Evolutionary conservation across 2,329 filamentous ascomycete species (phyloP), one percentile per base, ranked within the genome.

Genomic region (Fusarium subglutinans): DNA sequence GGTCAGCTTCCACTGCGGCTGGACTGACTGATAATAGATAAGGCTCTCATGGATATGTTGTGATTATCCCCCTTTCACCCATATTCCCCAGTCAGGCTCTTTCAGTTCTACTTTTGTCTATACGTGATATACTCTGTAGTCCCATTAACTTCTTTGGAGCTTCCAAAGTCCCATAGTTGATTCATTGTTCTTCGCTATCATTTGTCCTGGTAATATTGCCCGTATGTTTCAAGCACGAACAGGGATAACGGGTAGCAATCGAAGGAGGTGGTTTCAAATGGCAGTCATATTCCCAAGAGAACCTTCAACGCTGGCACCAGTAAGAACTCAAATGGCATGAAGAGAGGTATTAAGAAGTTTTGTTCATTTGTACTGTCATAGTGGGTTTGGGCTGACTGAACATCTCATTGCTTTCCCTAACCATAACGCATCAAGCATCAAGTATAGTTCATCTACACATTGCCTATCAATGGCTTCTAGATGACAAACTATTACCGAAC

Each of bases 391-490:
- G 53, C 64, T 44, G 50, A 48, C 53, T 58, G 43, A 61, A 60
- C n/a, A 58, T 72, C 44, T 59, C 68, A 66, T 60, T 57, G 26
- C n/a, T 26, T 62, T 58, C 59, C 35, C 48, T 61, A 30, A 61
- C 55, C 63, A 62, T 58, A 41, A 74, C 65, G 63, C 73, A 40
- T 75, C 62, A 63, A 62, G 65, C 73, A 71, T 71, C 69, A 57
- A 40, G 37, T 47, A 41, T 63, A 68, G 40, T 57, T 65, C 69
- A 59, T 75, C 64, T 47, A 64, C 60, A 66, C 48, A 72, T 70
- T 56, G 43, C 61, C 70, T 62, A 58, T 56, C 33, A 20, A 62
- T 54, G 53, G 70, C 44, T 68, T 22, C 48, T 56, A 65, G 63
- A 72, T 67, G 68, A 66, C 60, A 72, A 50, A 68, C 64, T 69